Conservation (phyloP, 1,284 basidiomycete genomes). For the Malassezia pachydermatis region DNA sequence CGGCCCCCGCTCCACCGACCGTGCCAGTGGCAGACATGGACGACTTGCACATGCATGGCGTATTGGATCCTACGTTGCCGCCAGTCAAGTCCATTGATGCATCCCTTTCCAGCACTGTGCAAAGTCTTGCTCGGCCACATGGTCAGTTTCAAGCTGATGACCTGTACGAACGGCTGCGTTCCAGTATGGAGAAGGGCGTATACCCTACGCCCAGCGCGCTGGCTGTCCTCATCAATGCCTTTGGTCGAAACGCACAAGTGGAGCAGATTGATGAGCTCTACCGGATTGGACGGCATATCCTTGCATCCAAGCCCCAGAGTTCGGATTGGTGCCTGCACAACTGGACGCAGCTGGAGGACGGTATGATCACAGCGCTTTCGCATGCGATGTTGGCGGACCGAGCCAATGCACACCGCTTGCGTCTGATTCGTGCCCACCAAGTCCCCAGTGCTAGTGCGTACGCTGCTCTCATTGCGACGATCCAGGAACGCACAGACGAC, state of each 20-base stretch:
- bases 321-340: slow-evolving; percentile 50
- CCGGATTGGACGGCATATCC: slow-evolving; percentile 50
- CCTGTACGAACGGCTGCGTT: not conserved
- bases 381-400: slow-evolving; percentile 34
- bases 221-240: slow-evolving; percentile 28
- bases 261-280: slow-evolving; percentile 52
- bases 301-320: slow-evolving; percentile 26
- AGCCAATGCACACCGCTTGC: slow-evolving; percentile 33
- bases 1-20: not conserved
- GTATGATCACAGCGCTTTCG: slow-evolving; percentile 40
- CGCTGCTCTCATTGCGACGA: slow-evolving; percentile 41
- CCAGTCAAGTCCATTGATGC: slow-evolving; percentile 4
- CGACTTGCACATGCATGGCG: slow-evolving; percentile 4
- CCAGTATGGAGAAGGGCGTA: not conserved
- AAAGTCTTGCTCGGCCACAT: slow-evolving; percentile 14
- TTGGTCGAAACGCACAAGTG: slow-evolving; percentile 52
- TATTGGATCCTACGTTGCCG: not conserved
- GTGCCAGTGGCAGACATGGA: not conserved
- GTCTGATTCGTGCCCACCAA: slow-evolving; percentile 35
- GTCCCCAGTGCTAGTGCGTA: slow-evolving; percentile 36
- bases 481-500: slow-evolving; percentile 47
- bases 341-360: slow-evolving; percentile 38
- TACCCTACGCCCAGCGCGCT: slow-evolving; percentile 24
- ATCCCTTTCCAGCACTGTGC: not conserved
- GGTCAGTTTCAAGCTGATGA: slow-evolving; percentile 10